Conservation (phyloP, 768 basidiomycete species). For the Daedaleopsis sinensis region DNA sequence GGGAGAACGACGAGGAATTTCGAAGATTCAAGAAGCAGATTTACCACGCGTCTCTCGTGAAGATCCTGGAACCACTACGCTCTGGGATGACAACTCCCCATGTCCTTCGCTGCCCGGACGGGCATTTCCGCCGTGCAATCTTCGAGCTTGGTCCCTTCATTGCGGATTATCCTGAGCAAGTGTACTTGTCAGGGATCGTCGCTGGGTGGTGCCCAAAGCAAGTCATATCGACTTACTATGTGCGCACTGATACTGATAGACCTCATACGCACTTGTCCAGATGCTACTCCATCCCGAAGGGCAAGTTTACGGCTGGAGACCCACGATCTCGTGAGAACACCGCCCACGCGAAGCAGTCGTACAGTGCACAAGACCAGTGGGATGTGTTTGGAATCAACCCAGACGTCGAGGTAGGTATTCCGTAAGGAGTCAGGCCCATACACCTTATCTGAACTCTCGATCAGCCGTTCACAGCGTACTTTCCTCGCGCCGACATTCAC, state of each 20-base stretch:
- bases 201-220: slow-evolving; percentile 25
- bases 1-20: neutral
- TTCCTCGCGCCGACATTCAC: too few relatives aligned
- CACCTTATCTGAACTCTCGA: too few relatives aligned
- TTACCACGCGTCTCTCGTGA: slow-evolving; percentile 10
- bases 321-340: neutral
- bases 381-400: slow-evolving; percentile 28
- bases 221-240: slow-evolving; percentile 3
- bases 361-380: slow-evolving; percentile 22
- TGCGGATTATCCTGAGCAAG: slow-evolving; percentile 37
- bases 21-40: slow-evolving; percentile 16
- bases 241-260: neutral
- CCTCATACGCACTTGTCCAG: neutral
- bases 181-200: slow-evolving; percentile 22
- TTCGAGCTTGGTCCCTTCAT: slow-evolving; percentile 34
- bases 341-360: too few relatives aligned
- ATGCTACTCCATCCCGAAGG: neutral
- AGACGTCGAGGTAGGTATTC: slow-evolving; percentile 32
- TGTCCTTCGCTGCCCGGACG: slow-evolving; percentile 24
- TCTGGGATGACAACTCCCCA: slow-evolving; percentile 19
- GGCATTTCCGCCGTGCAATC: slow-evolving; percentile 28
- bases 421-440: too few relatives aligned
- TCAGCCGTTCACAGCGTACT: too few relatives aligned
- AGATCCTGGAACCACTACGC: slow-evolving; percentile 10
- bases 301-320: neutral